Conservation (phyloP, 768 basidiomycete species). For the Rhodotorula paludigena region DNA sequence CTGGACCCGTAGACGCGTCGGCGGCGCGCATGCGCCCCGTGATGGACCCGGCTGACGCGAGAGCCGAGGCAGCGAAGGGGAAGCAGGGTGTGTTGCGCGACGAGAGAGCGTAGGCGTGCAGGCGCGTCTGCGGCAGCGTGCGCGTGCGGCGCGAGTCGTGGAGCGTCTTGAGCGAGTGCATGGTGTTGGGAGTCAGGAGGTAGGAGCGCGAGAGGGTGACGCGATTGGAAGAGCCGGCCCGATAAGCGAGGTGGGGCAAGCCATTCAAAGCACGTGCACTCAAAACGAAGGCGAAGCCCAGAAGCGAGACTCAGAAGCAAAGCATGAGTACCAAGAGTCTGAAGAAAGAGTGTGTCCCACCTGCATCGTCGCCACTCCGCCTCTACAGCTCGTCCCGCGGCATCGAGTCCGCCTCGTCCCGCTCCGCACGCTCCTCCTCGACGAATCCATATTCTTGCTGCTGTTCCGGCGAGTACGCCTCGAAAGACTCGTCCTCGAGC, state of each 20-base stretch:
- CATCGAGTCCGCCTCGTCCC: neutral
- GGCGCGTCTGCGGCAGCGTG: neutral
- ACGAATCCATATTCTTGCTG: no score
- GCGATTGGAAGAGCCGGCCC: neutral
- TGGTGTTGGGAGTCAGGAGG: neutral
- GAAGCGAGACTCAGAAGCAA: no score
- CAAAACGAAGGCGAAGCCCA: neutral
- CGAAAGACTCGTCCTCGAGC: neutral
- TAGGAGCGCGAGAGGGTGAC: neutral
- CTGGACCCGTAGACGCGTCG: no score
- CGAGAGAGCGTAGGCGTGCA: neutral
- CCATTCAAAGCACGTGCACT: neutral
- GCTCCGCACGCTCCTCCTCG: neutral
- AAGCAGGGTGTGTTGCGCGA: neutral
- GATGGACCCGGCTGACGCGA: neutral
- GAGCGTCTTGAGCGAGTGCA: neutral
- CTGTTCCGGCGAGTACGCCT: neutral
- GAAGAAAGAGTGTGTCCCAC: no score
- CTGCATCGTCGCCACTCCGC: neutral
- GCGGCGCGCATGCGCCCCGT: neutral
- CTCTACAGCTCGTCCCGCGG: constrained; percentile 1
- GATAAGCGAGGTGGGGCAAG: neutral
- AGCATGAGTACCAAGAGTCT: neutral
- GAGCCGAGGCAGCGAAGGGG: no score
- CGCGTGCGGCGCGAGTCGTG: neutral